Percentiles rank a stretch among this genome's conserved stretches.
These are phyloP conservation scores for Claviceps paspali DNA, from an alignment of 2,329 filamentous ascomycete genomes.

Conservation along the genomic window DNA sequence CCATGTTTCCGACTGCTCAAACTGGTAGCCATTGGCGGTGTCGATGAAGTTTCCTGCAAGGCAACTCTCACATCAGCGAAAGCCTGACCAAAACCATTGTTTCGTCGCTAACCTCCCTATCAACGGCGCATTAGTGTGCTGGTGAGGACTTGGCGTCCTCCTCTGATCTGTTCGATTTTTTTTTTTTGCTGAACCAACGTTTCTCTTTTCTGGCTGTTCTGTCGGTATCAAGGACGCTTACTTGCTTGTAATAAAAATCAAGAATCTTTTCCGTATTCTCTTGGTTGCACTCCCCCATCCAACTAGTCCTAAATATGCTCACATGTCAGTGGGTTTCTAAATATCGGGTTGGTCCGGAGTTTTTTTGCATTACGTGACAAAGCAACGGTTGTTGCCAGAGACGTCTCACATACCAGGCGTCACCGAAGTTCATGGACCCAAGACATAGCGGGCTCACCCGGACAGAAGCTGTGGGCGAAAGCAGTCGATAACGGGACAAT, in stretches of 20 bases:
- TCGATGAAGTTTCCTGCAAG: slow-evolving; percentile 55
- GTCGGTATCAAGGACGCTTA: slow-evolving; percentile 7
- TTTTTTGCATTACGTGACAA: neutral
- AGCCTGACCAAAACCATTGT: neutral
- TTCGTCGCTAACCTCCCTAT: slow-evolving; percentile 13
- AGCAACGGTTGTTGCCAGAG: neutral
- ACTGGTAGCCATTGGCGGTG: slow-evolving; percentile 54
- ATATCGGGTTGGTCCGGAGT: neutral
- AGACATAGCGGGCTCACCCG: slow-evolving; percentile 53
- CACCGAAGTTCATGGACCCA: slow-evolving; percentile 50
- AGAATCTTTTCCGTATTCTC: slow-evolving; percentile 46
- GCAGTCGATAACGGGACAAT: slow-evolving; percentile 48
- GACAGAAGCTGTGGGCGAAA: slow-evolving; percentile 49
- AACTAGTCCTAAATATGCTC: slow-evolving; percentile 26
- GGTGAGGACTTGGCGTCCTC: neutral
- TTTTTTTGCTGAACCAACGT: neutral
- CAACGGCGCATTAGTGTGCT: neutral
- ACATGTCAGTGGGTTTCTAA: neutral
- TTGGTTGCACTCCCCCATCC: slow-evolving; percentile 51
- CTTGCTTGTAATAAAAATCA: slow-evolving; percentile 48
- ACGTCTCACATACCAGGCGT: slow-evolving; percentile 26
- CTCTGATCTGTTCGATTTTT: neutral
- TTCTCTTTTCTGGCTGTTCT: neutral
- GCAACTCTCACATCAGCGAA: neutral
- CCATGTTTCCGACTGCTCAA: slow-evolving; percentile 46